Evolutionary conservation across 176 grass and related monocot species (phyloP), one percentile per base, ranked within the genome.

Genomic region (Panicum miliaceum): DNA sequence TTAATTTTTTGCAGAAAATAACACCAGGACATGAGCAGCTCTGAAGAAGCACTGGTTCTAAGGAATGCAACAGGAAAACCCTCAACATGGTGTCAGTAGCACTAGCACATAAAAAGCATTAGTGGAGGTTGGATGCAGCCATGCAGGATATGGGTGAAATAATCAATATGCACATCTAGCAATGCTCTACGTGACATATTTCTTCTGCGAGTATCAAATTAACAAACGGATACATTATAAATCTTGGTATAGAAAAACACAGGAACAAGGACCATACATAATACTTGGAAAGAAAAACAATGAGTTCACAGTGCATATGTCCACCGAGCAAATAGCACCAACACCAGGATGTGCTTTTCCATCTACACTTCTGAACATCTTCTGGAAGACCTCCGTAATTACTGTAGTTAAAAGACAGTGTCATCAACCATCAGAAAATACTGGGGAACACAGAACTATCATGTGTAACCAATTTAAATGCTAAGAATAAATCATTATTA

Each of bases 401-500:
- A 12, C 64, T 85, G 71, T 64, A 36, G 22, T 78, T 32, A 75
- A 70, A 80, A 32, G 61, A 62, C 63, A 69, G 14, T 43, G 69
- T 81, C 42, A 70, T 35, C 70, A 70, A 3, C 65, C 52, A 85
- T 70, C 42, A 71, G 18, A 85, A 53, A 89, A 69, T 70, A 47
- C 26, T 51, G 25, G 62, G 20, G 70, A 83, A 51, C 74, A 59
- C 13, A 85, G 2, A 84, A 51, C 25, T 64, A 19, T 5, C 32
- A 51, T 36, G 45, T 63, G 64, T 12, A 51, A 57, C 18, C 23
- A 12, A 81, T 43, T 51, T 43, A 19, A 26, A 75, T 80, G 6
- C 8, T 80, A 42, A 59, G 50, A 85, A 75, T 50, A 89, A 54
- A n/a, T 14, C 6, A 68, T 70, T 76, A 40, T 83, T 82, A 89